These are phyloP conservation scores for Blastobotrys robertii DNA, from an alignment of 805 yeast genomes.

Conservation along the genomic window DNA sequence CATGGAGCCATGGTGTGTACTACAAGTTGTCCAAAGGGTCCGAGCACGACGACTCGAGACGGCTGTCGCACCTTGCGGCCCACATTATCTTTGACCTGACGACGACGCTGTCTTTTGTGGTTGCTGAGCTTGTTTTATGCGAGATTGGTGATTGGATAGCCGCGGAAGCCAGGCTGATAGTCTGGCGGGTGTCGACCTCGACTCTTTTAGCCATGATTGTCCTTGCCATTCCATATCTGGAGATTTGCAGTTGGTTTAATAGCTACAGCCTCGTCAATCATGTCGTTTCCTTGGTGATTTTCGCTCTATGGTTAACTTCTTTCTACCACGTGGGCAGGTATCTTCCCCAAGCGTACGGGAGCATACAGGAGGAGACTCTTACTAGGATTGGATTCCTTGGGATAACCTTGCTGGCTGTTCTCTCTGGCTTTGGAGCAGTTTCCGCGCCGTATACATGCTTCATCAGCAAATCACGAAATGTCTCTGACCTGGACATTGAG, in stretches of 20 bases:
- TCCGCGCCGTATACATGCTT: slow-evolving; percentile 32
- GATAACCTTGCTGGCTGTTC: slow-evolving; percentile 31
- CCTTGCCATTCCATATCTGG: slow-evolving; percentile 25
- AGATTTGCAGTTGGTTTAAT: slow-evolving; percentile 5
- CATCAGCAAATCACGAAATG: slow-evolving; percentile 19
- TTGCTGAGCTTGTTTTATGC: slow-evolving; percentile 30
- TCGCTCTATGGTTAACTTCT: slow-evolving; percentile 19
- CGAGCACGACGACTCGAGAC: not conserved
- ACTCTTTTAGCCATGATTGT: slow-evolving; percentile 21
- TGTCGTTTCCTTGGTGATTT: slow-evolving; percentile 9
- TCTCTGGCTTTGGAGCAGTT: slow-evolving; percentile 34
- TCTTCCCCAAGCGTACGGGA: slow-evolving; percentile 6
- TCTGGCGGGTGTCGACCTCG: slow-evolving; percentile 21
- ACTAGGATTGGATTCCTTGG: slow-evolving; percentile 32
- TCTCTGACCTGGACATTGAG: slow-evolving; percentile 24
- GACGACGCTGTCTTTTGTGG: slow-evolving; percentile 15
- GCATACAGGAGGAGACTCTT: slow-evolving; percentile 19
- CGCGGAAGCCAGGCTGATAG: slow-evolving; percentile 15
- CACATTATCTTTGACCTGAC: slow-evolving; percentile 11
- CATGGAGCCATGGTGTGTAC: too few relatives aligned
- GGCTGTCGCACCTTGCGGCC: not conserved
- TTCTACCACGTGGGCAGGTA: slow-evolving; percentile 21
- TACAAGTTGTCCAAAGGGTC: not conserved
- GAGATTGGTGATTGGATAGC: slow-evolving; percentile 25
- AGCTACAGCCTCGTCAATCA: slow-evolving; percentile 5